Base-by-base conservation (phyloP, 257 asterid species). In the Petunia axillaris region DNA sequence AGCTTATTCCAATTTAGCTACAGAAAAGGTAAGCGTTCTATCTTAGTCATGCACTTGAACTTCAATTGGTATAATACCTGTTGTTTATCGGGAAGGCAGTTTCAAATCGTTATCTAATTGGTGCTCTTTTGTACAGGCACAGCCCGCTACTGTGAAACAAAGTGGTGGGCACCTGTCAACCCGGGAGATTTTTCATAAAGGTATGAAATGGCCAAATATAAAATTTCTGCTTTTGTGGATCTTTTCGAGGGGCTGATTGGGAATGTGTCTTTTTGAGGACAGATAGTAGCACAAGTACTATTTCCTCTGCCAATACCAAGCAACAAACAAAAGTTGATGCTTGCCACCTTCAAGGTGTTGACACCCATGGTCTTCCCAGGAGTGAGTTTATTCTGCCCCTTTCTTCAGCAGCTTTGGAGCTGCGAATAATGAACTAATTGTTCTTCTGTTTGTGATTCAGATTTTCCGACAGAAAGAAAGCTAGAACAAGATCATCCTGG, bases 391-490 rank as follows among this genome's bases (percentile, higher is more conserved):
- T 71, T 81, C 50, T 41, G 35, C 58, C 64, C 36, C 13, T 44
- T 39, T 39, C 44, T 50, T 40, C 64, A 39, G 11, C 75, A 44
- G 4, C n/a, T 16, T 38, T 11, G 7, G 76, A 64, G 41, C 60
- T 25, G 15, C 39, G 46, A 41, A 48, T 79, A 50, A 48, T 58
- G 52, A 74, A 80, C 58, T 16, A 48, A 2, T 57, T 43, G 16
- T 60, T 4, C 25, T 14, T 80, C 64, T 62, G 59, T 14, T 46
- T 7, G 77, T 75, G 68, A 57, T 84, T 84, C 85, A 85, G 90
- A 86, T 81, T 4, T 84, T 43, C 80, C 91, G 2, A 86, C 91
- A 35, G 89, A 85, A 54, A 85, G 85, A 78, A 85, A 85, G 65
- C 82, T 70, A 6, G 83, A 80, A 66, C 84, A 76, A 41, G 82